Base-by-base conservation (phyloP, 139 green algal genomes). In the Coelastrella sp. region DNA sequence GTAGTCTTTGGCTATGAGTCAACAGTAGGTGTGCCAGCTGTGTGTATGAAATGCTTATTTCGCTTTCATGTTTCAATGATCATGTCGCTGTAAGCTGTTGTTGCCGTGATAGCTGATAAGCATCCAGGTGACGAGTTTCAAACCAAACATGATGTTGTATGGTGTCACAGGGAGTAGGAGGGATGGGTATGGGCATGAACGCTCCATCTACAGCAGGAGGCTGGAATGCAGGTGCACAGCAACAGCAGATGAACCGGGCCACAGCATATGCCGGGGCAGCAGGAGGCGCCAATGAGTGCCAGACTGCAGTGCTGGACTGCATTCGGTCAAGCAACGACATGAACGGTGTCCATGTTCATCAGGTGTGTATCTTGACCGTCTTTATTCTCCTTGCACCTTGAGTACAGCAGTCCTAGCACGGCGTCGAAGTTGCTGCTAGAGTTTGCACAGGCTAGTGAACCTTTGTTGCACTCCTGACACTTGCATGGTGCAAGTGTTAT, bases 261-360 rank as follows among this genome's bases (percentile, higher is more conserved):
- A 78, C 21, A 40, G 48, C 68, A 59, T 66, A 38, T 40, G 64
- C 79, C 0, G 64, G 79, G 0, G 66, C 40, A 51, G 79, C 64
- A 27, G 63, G 19, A 21, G 80, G 67, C 15, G 80, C 67, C 37
- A 68, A 68, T 57, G 66, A 68, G 2, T 86, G 80, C 67, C 19
- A n/a, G 0, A 45, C 38, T 45, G 67, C 68, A 25, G 57, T 87
- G 25, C 34, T 77, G 27, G 23, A 71, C 38, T 76, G 85, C 50
- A 50, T 85, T 60, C 63, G 38, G 4, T 43, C 45, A 67, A 30
- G 48, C 50, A 37, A 67, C 32, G 45, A n/a, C 3, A 50, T 84
- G 4, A 51, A 68, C 23, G 87, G 87, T 27, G 25, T 86, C 0
- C 64, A 69, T 23, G 72, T 83, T 57, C 23, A 76, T 9, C 69